phyloP scores from a whole-genome alignment of 805 yeast genomes.

The Clavispora phyllophila region DNA sequence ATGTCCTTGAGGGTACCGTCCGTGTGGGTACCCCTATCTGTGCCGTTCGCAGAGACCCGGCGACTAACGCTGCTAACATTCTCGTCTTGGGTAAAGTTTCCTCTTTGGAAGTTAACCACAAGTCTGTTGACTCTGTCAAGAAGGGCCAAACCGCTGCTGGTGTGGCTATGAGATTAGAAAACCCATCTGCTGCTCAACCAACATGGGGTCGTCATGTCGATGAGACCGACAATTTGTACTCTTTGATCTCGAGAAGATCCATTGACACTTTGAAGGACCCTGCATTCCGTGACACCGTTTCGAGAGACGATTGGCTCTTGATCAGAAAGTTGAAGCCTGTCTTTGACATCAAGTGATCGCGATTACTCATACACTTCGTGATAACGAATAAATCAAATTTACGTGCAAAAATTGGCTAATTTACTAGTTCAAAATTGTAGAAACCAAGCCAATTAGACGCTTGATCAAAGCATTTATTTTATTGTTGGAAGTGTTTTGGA shows the following conservation, averaged over 20 bases:
- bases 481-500: too few species aligned
- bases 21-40: constrained; percentile 93
- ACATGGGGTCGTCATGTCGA: constrained; percentile 99
- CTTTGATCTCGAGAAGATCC: constrained; percentile 83
- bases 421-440: neutral
- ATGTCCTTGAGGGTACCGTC: constrained; percentile 85
- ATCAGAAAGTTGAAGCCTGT: constrained; percentile 83
- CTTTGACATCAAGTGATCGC: constrained; percentile 65
- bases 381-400: neutral
- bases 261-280: constrained; percentile 98
- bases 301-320: constrained; percentile 94
- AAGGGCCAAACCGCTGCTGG: constrained; percentile 97
- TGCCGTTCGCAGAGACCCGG: constrained; percentile 86
- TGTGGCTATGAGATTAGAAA: constrained; percentile 96
- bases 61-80: constrained; percentile 66
- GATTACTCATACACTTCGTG: neutral
- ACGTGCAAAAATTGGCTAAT: neutral
- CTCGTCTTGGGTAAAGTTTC: constrained; percentile 81
- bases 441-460: too few species aligned
- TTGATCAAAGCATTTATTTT: too few species aligned
- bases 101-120: constrained; percentile 95
- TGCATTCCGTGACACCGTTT: constrained; percentile 91
- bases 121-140: constrained; percentile 69
- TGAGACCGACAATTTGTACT: constrained; percentile 84
- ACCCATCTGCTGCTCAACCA: constrained; percentile 89